Percentiles rank a stretch among this genome's conserved stretches.
Evolutionary conservation across 2,329 filamentous ascomycete genomes (phyloP).

Genomic region (Elsinoe batatas): DNA sequence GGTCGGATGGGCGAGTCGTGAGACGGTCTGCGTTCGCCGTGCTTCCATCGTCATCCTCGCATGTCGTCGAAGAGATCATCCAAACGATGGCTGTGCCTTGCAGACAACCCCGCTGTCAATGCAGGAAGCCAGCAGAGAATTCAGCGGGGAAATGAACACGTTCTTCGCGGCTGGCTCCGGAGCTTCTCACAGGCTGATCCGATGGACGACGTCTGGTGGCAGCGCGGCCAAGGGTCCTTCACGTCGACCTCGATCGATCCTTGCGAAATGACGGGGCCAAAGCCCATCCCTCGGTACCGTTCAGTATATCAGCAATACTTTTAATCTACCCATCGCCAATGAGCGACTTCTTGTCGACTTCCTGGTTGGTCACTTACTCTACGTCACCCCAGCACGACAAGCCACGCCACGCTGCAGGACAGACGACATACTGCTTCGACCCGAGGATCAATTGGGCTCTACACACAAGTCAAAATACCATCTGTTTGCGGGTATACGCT

Average conservation of each 20-base stretch:
- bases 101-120: slow-evolving; percentile 1
- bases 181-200: background rate
- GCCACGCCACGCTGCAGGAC: background rate
- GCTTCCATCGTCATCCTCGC: background rate
- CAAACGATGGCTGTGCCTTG: background rate
- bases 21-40: background rate
- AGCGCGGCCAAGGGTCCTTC: background rate
- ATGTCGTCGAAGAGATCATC: background rate
- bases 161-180: background rate
- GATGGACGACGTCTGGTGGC: slow-evolving; percentile 7
- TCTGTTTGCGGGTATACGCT: background rate
- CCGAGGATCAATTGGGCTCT: background rate
- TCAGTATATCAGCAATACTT: background rate
- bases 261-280: background rate
- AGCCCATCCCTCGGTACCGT: slow-evolving; percentile 1
- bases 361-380: slow-evolving; percentile 9
- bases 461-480: background rate
- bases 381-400: slow-evolving; percentile 8
- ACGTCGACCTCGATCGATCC: slow-evolving; percentile 2
- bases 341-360: slow-evolving; percentile 6
- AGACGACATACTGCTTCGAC: background rate
- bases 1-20: no score
- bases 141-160: background rate
- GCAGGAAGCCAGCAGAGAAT: background rate
- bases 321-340: slow-evolving; percentile 8